Conservation (phyloP, 352 stramenopile species). For the Globisporangium okanoganense region DNA sequence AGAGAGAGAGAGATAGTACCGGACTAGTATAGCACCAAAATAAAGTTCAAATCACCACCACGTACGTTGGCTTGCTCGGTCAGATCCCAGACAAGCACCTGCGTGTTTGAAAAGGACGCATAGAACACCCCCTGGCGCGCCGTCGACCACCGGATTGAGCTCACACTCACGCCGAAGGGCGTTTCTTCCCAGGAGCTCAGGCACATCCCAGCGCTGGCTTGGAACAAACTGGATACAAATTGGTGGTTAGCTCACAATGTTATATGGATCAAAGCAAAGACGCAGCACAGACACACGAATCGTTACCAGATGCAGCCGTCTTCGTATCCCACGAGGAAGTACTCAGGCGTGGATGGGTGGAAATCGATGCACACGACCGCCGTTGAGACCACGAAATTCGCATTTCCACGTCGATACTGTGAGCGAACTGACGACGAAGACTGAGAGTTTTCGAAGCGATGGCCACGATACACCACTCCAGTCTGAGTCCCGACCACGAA, state of each 20-base stretch:
- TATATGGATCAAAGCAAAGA: too few relatives aligned
- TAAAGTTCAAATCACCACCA: neutral
- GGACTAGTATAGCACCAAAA: neutral
- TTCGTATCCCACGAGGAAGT: constrained; percentile 66
- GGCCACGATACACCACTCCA: constrained; percentile 30
- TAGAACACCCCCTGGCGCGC: constrained; percentile 53
- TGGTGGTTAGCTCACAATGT: too few relatives aligned
- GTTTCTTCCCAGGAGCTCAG: constrained; percentile 55
- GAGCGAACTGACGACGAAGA: neutral
- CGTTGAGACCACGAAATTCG: neutral
- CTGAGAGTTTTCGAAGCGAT: constrained; percentile 16
- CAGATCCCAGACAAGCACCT: constrained; percentile 52
- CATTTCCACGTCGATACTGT: constrained; percentile 3
- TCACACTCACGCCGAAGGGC: constrained; percentile 34
- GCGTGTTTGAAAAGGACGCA: constrained; percentile 42
- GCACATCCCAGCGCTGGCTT: constrained; percentile 26
- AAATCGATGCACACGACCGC: constrained; percentile 50
- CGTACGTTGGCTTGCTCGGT: constrained; percentile 37
- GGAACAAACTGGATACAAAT: constrained; percentile 37
- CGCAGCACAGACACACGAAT: too few relatives aligned
- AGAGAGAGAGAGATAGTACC: neutral
- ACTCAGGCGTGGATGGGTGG: constrained; percentile 37
- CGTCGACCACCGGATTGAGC: constrained; percentile 44
- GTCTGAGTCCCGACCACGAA: constrained; percentile 47
- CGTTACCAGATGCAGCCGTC: constrained; percentile 49